phyloP scores from a whole-genome alignment of 2,329 filamentous ascomycete species.

The Fusarium fujikuroi region DNA sequence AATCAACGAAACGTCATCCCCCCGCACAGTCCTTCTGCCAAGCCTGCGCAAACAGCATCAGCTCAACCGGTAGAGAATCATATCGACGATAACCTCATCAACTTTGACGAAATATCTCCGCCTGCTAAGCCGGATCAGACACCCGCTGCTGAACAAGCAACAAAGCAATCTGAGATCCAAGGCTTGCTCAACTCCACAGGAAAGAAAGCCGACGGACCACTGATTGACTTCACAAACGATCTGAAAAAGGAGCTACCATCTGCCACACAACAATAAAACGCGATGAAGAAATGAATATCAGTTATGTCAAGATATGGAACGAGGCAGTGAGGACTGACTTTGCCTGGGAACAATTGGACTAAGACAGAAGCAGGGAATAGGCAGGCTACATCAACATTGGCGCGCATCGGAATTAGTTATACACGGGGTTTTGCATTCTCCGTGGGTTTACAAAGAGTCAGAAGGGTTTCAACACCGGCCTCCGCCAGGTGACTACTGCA shows the following conservation, averaged over 20 bases:
- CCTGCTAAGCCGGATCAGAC: background rate
- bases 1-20: slow-evolving; percentile 67
- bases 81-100: slow-evolving; percentile 60
- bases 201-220: slow-evolving; percentile 58
- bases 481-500: slow-evolving; percentile 27
- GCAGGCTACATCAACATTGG: slow-evolving; percentile 42
- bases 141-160: background rate
- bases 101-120: slow-evolving; percentile 59
- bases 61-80: slow-evolving; percentile 36
- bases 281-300: slow-evolving; percentile 30
- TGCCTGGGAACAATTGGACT: slow-evolving; percentile 35
- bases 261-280: slow-evolving; percentile 40
- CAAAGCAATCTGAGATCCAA: slow-evolving; percentile 53
- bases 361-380: slow-evolving; percentile 27
- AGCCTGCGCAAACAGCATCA: slow-evolving; percentile 13
- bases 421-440: slow-evolving; percentile 41
- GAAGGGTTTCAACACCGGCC: slow-evolving; percentile 44
- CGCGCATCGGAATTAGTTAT: slow-evolving; percentile 42
- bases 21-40: slow-evolving; percentile 47
- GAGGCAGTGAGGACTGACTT: slow-evolving; percentile 25
- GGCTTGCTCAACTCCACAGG: slow-evolving; percentile 60
- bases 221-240: slow-evolving; percentile 68
- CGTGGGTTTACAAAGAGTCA: slow-evolving; percentile 42
- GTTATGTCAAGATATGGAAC: slow-evolving; percentile 26
- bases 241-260: slow-evolving; percentile 61